Base-by-base conservation (phyloP, 1,284 basidiomycete genomes). In the Apiotrichum mycotoxinovorans region DNA sequence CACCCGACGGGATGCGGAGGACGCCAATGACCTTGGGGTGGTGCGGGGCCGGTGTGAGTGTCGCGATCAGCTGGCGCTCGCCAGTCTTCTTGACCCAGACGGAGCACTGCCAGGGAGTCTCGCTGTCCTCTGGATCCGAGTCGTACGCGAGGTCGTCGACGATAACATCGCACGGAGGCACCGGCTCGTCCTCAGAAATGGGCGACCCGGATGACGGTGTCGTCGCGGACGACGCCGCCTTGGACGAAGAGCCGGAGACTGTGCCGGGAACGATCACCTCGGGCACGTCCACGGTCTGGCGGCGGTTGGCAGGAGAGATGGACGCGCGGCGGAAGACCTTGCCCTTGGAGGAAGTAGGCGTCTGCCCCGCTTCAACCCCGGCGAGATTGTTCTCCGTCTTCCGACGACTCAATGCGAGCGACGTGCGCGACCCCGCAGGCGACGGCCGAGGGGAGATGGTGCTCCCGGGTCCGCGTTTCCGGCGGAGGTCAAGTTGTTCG, bases 11-110 rank as follows among this genome's bases (percentile, higher is more conserved):
- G 49, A 96, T 84, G 71, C 91, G 89, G 57, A 98, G 82, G 77
- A 93, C 85, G 35, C 87, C 88, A 30, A 98, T 88, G 20, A 98
- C 87, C 73, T 95, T 93, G 9, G 95, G 95, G 75, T 98, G 95
- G 74, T 98, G 92, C 18, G 93, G 94, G 1, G 93, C 93, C 8
- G 94, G 95, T 11, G 85, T 86, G 35, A 96, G 82, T 26, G 87
- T 91, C 14, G 86, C 92, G 14, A 82, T 65, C 22, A 71, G 56
- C 50, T 71, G 68, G 20, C 67, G 56, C 33, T 69, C 62, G 5
- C 66, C 68, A 22, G 69, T 74, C 22, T 62, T 63, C 60, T 72
- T 71, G 33, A 75, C 68, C 48, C 79, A 77, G 2, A 81, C 74
- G 14, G 78, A 70, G 71, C 94, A 98, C 42, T 86, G 84, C 94